These are phyloP conservation scores for Sungouiella thailandica DNA, from an alignment of 805 yeast species.

Conservation along the genomic window DNA sequence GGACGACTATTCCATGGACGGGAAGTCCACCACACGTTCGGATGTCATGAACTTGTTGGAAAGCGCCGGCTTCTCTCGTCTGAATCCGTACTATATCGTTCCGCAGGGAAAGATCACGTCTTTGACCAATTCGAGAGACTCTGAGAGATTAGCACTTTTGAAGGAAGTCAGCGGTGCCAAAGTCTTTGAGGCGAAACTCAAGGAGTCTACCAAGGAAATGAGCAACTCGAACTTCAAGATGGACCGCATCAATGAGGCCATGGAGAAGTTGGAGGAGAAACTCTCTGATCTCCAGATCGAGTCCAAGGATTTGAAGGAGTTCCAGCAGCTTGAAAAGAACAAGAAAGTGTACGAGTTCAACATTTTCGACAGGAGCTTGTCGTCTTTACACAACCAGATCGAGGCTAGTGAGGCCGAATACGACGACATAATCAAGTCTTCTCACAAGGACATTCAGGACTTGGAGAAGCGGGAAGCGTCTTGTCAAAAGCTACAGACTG, in stretches of 20 bases:
- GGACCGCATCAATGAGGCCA: slow-evolving; percentile 67
- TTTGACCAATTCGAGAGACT: slow-evolving; percentile 82
- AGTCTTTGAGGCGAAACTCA: slow-evolving; percentile 76
- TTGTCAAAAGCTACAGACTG: slow-evolving; percentile 40
- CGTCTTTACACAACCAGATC: slow-evolving; percentile 53
- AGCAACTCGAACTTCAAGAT: slow-evolving; percentile 62
- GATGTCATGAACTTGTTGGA: slow-evolving; percentile 81
- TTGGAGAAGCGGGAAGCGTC: slow-evolving; percentile 57
- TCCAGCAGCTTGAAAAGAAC: slow-evolving; percentile 60
- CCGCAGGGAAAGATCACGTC: slow-evolving; percentile 93
- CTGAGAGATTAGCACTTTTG: slow-evolving; percentile 69
- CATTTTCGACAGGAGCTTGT: slow-evolving; percentile 70
- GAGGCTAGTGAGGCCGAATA: slow-evolving; percentile 59
- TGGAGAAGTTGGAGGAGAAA: slow-evolving; percentile 64
- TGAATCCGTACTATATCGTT: slow-evolving; percentile 92
- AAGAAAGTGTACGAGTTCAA: slow-evolving; percentile 72
- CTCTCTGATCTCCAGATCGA: slow-evolving; percentile 77
- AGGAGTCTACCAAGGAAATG: slow-evolving; percentile 79
- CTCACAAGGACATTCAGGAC: slow-evolving; percentile 49
- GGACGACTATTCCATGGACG: slow-evolving; percentile 85
- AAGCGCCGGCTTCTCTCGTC: slow-evolving; percentile 85
- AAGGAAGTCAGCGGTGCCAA: slow-evolving; percentile 95
- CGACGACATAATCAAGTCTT: slow-evolving; percentile 43
- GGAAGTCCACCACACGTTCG: slow-evolving; percentile 68
- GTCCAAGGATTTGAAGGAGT: slow-evolving; percentile 66